Percentiles rank a stretch among this genome's conserved stretches.
Conservation (phyloP, 768 basidiomycete genomes). For the Solioccasus polychromus region DNA sequence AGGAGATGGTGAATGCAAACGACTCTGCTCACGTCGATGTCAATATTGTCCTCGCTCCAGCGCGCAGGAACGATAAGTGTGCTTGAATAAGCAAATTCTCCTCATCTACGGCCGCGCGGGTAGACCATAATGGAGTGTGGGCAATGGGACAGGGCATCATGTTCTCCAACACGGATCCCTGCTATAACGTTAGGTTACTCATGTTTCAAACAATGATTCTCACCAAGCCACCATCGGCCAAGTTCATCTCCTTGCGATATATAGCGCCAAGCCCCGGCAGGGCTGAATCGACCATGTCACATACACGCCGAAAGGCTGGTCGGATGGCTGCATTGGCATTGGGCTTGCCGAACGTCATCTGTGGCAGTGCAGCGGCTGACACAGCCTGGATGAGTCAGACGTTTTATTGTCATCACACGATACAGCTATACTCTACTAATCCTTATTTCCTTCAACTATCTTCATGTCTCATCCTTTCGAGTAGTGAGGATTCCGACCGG, state of each 20-base stretch:
- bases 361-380: no score
- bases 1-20: not conserved
- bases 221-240: constrained; percentile 43
- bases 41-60: constrained; percentile 63
- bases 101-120: constrained; percentile 52
- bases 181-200: constrained; percentile 6
- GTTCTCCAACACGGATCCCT: constrained; percentile 66
- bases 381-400: not conserved
- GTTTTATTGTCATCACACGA: constrained; percentile 13
- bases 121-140: constrained; percentile 68
- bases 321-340: no score
- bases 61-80: constrained; percentile 60
- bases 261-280: constrained; percentile 3
- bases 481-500: constrained; percentile 25
- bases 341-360: no score
- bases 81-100: constrained; percentile 49
- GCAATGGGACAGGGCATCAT: constrained; percentile 46
- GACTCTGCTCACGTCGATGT: constrained; percentile 57
- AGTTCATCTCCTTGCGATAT: constrained; percentile 13
- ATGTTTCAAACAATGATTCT: not conserved
- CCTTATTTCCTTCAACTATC: constrained; percentile 28
- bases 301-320: no score
- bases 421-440: constrained; percentile 21
- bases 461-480: constrained; percentile 34
- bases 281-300: not conserved